Conservation (phyloP, 2,329 filamentous ascomycete genomes). For the Westerdykella sp. region DNA sequence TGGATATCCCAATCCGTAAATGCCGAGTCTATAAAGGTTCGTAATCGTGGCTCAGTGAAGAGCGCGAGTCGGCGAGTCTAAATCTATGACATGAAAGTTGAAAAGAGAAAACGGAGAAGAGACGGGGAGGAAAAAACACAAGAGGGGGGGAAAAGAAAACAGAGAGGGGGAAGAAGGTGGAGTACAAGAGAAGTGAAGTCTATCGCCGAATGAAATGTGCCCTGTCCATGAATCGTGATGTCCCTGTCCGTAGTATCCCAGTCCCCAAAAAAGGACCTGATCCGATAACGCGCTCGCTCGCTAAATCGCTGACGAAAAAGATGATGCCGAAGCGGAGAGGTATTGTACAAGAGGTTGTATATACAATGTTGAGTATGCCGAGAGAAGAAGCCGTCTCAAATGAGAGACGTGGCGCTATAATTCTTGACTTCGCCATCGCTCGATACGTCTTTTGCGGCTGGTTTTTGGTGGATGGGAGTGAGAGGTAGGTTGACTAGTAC, state of each 20-base stretch:
- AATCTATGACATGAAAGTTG: not conserved
- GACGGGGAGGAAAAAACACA: not conserved
- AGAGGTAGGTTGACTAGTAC: slow-evolving; percentile 5
- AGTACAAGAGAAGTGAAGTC: not conserved
- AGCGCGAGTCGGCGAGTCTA: slow-evolving; percentile 4
- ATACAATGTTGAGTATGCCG: not conserved
- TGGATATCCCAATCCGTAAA: not conserved
- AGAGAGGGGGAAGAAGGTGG: not conserved
- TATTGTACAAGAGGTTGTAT: too few species aligned
- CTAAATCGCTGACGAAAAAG: too few species aligned
- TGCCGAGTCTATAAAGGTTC: not conserved
- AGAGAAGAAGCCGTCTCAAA: not conserved
- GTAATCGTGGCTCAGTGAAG: slow-evolving; percentile 6
- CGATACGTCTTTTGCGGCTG: slow-evolving; percentile 21
- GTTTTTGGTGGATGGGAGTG: slow-evolving; percentile 12
- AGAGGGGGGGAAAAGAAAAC: not conserved
- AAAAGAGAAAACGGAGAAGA: not conserved
- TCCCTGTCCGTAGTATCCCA: too few species aligned
- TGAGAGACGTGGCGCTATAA: not conserved
- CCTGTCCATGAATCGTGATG: not conserved
- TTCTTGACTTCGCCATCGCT: slow-evolving; percentile 17
- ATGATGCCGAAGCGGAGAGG: too few species aligned
- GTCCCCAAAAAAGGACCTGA: not conserved
- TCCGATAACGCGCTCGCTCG: not conserved
- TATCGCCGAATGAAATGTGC: not conserved